Conservation (phyloP, 371 early-diverging fungal species). For the Actinomortierella wolfii region DNA sequence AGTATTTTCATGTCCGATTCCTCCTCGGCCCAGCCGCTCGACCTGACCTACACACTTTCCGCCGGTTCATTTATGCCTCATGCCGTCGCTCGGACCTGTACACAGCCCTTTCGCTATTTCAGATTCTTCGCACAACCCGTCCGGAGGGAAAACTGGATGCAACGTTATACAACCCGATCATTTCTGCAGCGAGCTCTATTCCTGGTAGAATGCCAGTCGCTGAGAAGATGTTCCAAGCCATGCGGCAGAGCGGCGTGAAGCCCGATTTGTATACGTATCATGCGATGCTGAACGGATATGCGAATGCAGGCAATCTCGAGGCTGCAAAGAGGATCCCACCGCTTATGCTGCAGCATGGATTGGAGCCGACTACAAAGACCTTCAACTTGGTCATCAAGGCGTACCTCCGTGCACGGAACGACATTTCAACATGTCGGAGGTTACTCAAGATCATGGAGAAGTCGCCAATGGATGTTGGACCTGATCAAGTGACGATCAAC, state of each 20-base stretch:
- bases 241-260: slow-evolving; percentile 18
- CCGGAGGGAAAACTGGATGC: slow-evolving; percentile 18
- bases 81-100: slow-evolving; percentile 39
- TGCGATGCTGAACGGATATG: slow-evolving; percentile 34
- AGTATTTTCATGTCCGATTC: slow-evolving; percentile 28
- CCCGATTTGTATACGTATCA: slow-evolving; percentile 33
- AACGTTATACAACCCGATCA: slow-evolving; percentile 33
- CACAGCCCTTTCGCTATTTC: slow-evolving; percentile 23
- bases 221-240: slow-evolving; percentile 18
- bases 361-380: slow-evolving; percentile 28
- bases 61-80: slow-evolving; percentile 39
- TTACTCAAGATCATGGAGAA: slow-evolving; percentile 27
- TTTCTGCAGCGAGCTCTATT: slow-evolving; percentile 29
- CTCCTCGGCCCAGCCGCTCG: slow-evolving; percentile 8
- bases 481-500: slow-evolving; percentile 35
- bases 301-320: slow-evolving; percentile 12
- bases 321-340: slow-evolving; percentile 26
- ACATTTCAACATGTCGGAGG: slow-evolving; percentile 25
- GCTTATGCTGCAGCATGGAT: slow-evolving; percentile 27
- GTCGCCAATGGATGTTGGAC: slow-evolving; percentile 16
- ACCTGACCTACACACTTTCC: slow-evolving; percentile 36
- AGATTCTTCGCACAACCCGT: slow-evolving; percentile 12
- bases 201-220: slow-evolving; percentile 17
- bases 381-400: slow-evolving; percentile 43
- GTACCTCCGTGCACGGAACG: slow-evolving; percentile 13